phyloP scores from a whole-genome alignment of 371 early-diverging fungal genomes.

The Funneliformis caledonium region DNA sequence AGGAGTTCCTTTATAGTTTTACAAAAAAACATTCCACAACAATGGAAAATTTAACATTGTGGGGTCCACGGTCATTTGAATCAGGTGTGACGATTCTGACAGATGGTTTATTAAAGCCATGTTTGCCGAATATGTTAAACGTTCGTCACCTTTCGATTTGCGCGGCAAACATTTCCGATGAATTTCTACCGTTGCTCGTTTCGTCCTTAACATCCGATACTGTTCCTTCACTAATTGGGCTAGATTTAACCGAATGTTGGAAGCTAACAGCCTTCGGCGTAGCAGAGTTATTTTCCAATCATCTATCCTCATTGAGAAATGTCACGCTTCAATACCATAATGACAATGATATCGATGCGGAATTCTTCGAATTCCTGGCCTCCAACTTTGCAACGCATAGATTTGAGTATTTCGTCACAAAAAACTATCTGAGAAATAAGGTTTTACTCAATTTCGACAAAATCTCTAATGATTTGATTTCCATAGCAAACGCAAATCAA shows the following conservation, averaged over 20 bases:
- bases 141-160: neutral
- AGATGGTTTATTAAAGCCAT: too few relatives aligned
- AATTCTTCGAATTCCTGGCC: constrained; percentile 20
- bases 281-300: constrained; percentile 18
- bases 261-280: constrained; percentile 8
- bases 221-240: neutral
- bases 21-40: neutral
- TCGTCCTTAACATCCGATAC: neutral
- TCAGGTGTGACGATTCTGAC: neutral
- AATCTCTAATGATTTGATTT: neutral
- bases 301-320: neutral
- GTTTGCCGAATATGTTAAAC: neutral
- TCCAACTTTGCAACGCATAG: neutral
- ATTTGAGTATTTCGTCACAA: neutral
- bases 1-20: neutral
- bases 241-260: constrained; percentile 30
- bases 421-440: neutral
- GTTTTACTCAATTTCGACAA: neutral
- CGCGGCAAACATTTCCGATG: neutral
- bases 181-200: neutral
- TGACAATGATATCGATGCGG: neutral
- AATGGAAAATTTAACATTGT: neutral
- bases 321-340: constrained; percentile 1
- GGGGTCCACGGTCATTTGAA: constrained; percentile 2
- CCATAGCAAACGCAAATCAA: neutral